Conservation (phyloP, 1,284 basidiomycete genomes). For the Cystobasidium slooffiae region DNA sequence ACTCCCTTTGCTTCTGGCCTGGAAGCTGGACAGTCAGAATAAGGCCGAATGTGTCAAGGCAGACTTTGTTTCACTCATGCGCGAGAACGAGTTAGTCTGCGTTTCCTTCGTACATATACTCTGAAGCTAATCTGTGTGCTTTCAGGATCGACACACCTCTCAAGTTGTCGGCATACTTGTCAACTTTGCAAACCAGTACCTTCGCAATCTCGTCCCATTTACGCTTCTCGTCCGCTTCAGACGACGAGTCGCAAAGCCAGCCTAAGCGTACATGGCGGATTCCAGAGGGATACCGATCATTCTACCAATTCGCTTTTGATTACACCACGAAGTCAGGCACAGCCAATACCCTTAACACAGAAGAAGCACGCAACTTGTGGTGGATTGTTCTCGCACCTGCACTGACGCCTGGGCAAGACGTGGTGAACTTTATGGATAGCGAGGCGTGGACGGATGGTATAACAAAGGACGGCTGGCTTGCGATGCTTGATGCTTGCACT, state of each 20-base stretch:
- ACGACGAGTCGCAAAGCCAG: conserved; percentile 5
- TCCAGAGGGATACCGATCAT: conserved; percentile 15
- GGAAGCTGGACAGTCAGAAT: conserved; percentile 10
- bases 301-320: conserved; percentile 29
- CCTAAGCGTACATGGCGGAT: conserved; percentile 5
- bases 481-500: conserved; percentile 1
- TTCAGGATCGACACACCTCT: conserved; percentile 30
- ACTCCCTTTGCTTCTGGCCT: conserved; percentile 27
- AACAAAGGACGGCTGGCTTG: conserved; percentile 6
- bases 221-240: conserved; percentile 11
- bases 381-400: conserved; percentile 9
- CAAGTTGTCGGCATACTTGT: conserved; percentile 19
- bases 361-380: conserved; percentile 12
- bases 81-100: conserved; percentile 16
- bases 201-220: conserved; percentile 22
- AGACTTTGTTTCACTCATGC: conserved; percentile 13
- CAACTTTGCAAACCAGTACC: background rate
- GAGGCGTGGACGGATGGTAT: conserved; percentile 7
- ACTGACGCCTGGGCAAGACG: background rate
- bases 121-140: background rate
- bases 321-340: background rate
- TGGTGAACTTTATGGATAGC: conserved; percentile 16
- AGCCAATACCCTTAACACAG: background rate
- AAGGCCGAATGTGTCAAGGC: conserved; percentile 5
- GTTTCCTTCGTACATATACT: background rate